Evolutionary conservation across 768 basidiomycete genomes (phyloP), one percentile per base, ranked within the genome.

Genomic region (Boletus barrowsii): DNA sequence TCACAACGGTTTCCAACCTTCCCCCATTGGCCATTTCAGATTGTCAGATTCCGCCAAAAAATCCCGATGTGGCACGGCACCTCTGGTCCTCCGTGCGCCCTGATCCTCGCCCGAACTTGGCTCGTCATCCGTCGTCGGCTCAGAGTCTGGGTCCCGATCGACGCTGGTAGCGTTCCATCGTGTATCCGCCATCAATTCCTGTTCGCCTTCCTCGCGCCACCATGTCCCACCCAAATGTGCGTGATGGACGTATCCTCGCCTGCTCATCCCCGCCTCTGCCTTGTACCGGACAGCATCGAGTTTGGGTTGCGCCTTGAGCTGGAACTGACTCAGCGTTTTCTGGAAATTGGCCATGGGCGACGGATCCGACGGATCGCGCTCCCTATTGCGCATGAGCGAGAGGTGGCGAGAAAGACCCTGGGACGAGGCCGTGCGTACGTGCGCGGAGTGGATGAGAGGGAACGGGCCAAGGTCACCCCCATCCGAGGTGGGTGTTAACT

Each of bases 271-370:
- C 18, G 86, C 87, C 66, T 88, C 86, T 0, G 85, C 86, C 68
- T 88, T 88, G 68, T 81, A 88, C 55, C 83, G 71, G 24, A 83
- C 86, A 30, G 80, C 79, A 53, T 87, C 85, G 24, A 87, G 64
- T 42, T 72, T 77, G 0, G 84, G 84, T 62, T 82, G 77, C 13
- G 74, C 74, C 18, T 62, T 64, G 48, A 68, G 65, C n/a, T 72
- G 72, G 10, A 78, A 61, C 32, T 64, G 63, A 10, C 62, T 72
- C 45, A 82, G 59, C 51, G 79, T 78, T 26, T 73, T 71, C 58
- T 81, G 79, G 33, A 84, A 66, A 46, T 66, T 65, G 30, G 73
- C 66, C 8, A 79, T 67, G 22, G 73, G 67, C 3, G 74, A 71
- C 47, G 59, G 62, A 37, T 61, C 68, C 51, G 45, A 39, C 8